phyloP scores from a whole-genome alignment of 2,329 filamentous ascomycete species.

The Tricladium varicosporioides region DNA sequence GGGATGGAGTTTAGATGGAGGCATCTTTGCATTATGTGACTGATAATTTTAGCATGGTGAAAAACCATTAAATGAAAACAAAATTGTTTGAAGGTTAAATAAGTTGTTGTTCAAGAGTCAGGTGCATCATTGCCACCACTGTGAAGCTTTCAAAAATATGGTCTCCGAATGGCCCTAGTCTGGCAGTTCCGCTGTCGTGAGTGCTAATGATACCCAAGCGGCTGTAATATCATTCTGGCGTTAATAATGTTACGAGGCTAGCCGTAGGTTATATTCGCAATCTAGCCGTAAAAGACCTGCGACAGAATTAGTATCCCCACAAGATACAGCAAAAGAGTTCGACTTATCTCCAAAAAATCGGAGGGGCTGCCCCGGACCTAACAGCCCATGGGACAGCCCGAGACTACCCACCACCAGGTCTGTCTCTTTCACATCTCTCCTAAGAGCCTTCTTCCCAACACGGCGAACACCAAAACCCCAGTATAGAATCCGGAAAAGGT shows the following conservation, averaged over 20 bases:
- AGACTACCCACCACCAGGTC: conserved; percentile 32
- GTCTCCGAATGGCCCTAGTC: no score
- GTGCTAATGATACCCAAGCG: no score
- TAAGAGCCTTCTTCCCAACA: conserved; percentile 17
- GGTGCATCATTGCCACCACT: no score
- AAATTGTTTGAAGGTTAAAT: no score
- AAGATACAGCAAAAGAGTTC: conserved; percentile 10
- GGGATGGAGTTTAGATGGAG: neutral
- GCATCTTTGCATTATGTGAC: neutral
- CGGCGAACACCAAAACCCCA: conserved; percentile 18
- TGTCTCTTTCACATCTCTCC: conserved; percentile 22
- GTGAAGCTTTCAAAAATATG: no score
- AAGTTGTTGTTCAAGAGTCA: no score
- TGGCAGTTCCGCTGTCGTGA: no score
- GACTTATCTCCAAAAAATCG: conserved; percentile 34
- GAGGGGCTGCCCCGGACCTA: conserved; percentile 28
- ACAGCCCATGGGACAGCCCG: conserved; percentile 29
- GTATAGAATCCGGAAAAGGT: conserved; percentile 8
- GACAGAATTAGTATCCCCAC: conserved; percentile 21
- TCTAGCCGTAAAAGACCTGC: conserved; percentile 14
- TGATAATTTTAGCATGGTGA: neutral
- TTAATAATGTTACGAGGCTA: no score
- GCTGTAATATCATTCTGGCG: no score
- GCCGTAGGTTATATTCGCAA: no score
- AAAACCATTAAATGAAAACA: no score